phyloP scores from a whole-genome alignment of 1,284 basidiomycete species.

The Volvariella volvacea region DNA sequence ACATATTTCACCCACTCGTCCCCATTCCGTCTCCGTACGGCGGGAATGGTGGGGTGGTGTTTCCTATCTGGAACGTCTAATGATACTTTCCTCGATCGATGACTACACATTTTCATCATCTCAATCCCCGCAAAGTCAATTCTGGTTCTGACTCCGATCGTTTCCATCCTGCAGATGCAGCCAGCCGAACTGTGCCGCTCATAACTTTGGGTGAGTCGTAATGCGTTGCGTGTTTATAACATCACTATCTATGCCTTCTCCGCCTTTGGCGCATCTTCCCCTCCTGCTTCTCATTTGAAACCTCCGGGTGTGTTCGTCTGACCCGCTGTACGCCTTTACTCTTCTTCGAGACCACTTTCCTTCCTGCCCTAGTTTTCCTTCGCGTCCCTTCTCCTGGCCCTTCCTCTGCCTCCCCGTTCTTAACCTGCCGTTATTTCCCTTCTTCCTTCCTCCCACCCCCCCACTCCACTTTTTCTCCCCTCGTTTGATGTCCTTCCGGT shows the following conservation, averaged over 20 bases:
- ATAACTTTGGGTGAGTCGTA: constrained; percentile 66
- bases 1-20: constrained; percentile 4
- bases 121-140: not conserved
- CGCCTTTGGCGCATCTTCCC: not conserved
- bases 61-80: constrained; percentile 2
- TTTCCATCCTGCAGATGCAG: constrained; percentile 41
- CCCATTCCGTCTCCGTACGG: constrained; percentile 13
- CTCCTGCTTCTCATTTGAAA: constrained; percentile 8
- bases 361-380: not conserved
- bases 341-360: constrained; percentile 1
- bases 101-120: constrained; percentile 7
- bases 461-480: constrained; percentile 8
- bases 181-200: constrained; percentile 54
- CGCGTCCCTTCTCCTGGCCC: not conserved
- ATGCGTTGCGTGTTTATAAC: constrained; percentile 9
- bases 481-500: constrained; percentile 1
- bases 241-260: not conserved
- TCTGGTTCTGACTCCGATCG: constrained; percentile 15
- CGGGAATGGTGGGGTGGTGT: constrained; percentile 10
- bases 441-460: constrained; percentile 3
- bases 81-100: constrained; percentile 10
- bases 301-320: no score
- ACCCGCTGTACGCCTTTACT: no score
- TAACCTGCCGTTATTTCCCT: not conserved
- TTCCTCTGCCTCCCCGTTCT: not conserved